These are phyloP conservation scores for Penicillium paneum DNA, from an alignment of 2,329 filamentous ascomycete genomes.

Conservation along the genomic window DNA sequence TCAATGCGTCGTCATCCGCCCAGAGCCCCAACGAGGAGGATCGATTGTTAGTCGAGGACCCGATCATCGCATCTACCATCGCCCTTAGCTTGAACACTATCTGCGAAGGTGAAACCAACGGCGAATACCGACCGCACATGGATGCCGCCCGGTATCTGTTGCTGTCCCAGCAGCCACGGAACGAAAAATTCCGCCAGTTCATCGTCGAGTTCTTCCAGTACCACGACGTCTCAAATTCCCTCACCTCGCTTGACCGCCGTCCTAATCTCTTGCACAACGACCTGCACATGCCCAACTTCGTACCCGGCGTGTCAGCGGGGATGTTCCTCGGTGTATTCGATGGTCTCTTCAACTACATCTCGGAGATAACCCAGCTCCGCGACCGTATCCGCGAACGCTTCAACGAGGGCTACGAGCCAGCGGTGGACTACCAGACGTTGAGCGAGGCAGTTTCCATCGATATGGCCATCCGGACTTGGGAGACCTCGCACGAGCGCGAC, in stretches of 20 bases:
- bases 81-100: slow-evolving; percentile 61
- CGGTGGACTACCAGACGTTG: slow-evolving; percentile 69
- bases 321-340: slow-evolving; percentile 77
- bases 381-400: slow-evolving; percentile 70
- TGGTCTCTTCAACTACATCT: slow-evolving; percentile 74
- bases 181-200: slow-evolving; percentile 67
- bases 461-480: slow-evolving; percentile 69
- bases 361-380: slow-evolving; percentile 73
- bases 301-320: slow-evolving; percentile 54
- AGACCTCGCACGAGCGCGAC: slow-evolving; percentile 54
- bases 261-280: slow-evolving; percentile 53
- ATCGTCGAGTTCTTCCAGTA: slow-evolving; percentile 80
- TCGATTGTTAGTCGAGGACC: slow-evolving; percentile 51
- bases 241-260: slow-evolving; percentile 55
- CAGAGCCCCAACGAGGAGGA: slow-evolving; percentile 28
- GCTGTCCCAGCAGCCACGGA: slow-evolving; percentile 57
- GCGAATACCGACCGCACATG: slow-evolving; percentile 77
- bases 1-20: slow-evolving; percentile 29
- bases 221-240: slow-evolving; percentile 61
- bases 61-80: slow-evolving; percentile 60
- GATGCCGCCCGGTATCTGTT: slow-evolving; percentile 71
- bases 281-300: slow-evolving; percentile 53
- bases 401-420: slow-evolving; percentile 59
- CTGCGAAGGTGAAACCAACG: slow-evolving; percentile 58
- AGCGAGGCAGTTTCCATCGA: slow-evolving; percentile 74